Evolutionary conservation across 805 yeast genomes (phyloP).

Genomic region (Kazachstania bromeliacearum): DNA sequence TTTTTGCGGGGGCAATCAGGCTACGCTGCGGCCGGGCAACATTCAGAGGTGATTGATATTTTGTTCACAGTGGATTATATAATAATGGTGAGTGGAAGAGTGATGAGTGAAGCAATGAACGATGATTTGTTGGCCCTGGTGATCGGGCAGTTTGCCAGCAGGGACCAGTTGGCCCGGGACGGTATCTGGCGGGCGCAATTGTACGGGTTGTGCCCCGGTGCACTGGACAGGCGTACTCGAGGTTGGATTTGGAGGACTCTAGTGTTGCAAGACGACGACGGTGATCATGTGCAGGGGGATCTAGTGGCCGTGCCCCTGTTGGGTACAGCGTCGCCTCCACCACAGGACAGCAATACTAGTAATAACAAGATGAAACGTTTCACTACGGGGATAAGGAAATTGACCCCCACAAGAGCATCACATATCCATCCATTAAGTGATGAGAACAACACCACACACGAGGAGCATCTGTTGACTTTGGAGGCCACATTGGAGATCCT

Average conservation of each 20-base stretch:
- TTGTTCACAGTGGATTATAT: no score
- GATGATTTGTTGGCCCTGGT: slow-evolving; percentile 7
- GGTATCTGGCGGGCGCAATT: slow-evolving; percentile 27
- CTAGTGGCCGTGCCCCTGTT: slow-evolving; percentile 13
- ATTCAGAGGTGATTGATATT: no score
- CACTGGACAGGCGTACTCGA: slow-evolving; percentile 7
- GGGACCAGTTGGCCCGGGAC: slow-evolving; percentile 20
- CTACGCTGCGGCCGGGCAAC: no score
- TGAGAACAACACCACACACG: background rate
- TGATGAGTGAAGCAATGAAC: background rate
- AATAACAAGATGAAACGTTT: slow-evolving; percentile 1
- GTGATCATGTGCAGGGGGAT: slow-evolving; percentile 1
- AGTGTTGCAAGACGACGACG: slow-evolving; percentile 12
- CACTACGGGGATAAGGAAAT: slow-evolving; percentile 15
- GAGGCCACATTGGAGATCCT: slow-evolving; percentile 23
- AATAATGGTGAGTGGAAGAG: background rate
- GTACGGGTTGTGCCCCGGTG: slow-evolving; percentile 7
- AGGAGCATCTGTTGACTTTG: slow-evolving; percentile 9
- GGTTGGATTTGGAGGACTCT: slow-evolving; percentile 29
- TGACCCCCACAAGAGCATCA: slow-evolving; percentile 18
- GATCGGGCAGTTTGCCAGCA: slow-evolving; percentile 16
- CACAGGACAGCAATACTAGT: background rate
- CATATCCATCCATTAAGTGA: slow-evolving; percentile 9
- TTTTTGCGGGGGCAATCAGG: no score
- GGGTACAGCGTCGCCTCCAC: background rate